Base-by-base conservation (phyloP, 2,329 filamentous ascomycete species). In the Alternaria atra region DNA sequence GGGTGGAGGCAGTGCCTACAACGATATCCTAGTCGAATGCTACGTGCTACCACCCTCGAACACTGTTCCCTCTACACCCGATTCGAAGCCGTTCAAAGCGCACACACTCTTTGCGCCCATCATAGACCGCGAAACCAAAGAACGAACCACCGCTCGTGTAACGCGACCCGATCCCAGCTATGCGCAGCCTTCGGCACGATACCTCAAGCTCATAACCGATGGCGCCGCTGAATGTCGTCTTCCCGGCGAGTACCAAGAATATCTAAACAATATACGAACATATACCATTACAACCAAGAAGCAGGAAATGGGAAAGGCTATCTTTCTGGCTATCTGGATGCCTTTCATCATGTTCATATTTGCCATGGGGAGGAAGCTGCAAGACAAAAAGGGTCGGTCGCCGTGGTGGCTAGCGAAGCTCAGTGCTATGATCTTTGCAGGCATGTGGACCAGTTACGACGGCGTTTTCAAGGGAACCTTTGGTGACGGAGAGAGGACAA, bases 1-100 rank as follows among this genome's bases (percentile, higher is more conserved):
- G 77, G 94, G 94, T 52, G 94, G 92, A 32, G 94, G 94, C 17
- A 81, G 89, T 2, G 86, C 89, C n/a, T 99, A 99, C 81, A 83
- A 90, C 58, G 93, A 98, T 74, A 87, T 97, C 10, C 74, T 92
- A 0, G 89, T 97, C 12, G 88, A 90, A 29, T 97, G 94, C 79
- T 84, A 92, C 65, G 84, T 89, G 0, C 85, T 97, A 8, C 84
- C 88, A 12, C 81, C 84, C 4, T 75, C 85, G 10, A 82, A 81
- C 27, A 80, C 84, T 0, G 86, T 95, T 0, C 90, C 92, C 0
- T 84, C 89, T 55, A 81, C 84, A 50, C 91, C 91, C 1, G 78
- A 81, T 0, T 84, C 89, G 0, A 37, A 57, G 37, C 84, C 91
- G 0, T 96, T 98, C 81, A 86, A 91, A 69, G 93, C 93, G 1